Evolutionary conservation across 192 early-diverging fungal species (phyloP).

Genomic region (Linnemannia schmuckeri): DNA sequence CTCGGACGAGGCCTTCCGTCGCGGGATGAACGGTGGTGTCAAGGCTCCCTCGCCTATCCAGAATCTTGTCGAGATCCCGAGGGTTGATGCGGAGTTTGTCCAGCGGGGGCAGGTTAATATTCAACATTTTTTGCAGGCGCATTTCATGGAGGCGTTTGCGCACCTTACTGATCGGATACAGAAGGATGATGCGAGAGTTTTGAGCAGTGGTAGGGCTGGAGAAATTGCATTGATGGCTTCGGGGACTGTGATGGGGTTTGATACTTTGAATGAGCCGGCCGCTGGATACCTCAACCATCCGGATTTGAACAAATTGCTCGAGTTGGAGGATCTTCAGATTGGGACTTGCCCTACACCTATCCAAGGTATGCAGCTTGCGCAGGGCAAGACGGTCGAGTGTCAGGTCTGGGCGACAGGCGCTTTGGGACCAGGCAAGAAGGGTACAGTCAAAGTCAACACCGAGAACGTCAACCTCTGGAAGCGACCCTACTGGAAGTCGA

Average conservation of each 20-base stretch:
- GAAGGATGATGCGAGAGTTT: slow-evolving; percentile 34
- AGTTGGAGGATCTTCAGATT: slow-evolving; percentile 61
- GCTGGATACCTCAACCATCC: slow-evolving; percentile 60
- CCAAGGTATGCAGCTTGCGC: slow-evolving; percentile 61
- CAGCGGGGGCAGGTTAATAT: slow-evolving; percentile 55
- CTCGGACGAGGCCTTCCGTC: slow-evolving; percentile 41
- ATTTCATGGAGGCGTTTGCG: slow-evolving; percentile 61
- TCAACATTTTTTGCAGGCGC: slow-evolving; percentile 65
- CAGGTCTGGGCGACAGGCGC: slow-evolving; percentile 61
- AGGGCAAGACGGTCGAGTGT: slow-evolving; percentile 59
- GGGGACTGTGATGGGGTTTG: slow-evolving; percentile 63
- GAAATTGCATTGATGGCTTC: slow-evolving; percentile 21
- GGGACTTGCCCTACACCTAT: slow-evolving; percentile 65
- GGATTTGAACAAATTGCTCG: slow-evolving; percentile 57
- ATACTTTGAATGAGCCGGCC: slow-evolving; percentile 69
- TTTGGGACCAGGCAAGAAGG: slow-evolving; percentile 59
- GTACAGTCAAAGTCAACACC: slow-evolving; percentile 57
- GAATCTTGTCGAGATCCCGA: slow-evolving; percentile 35
- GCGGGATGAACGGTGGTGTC: slow-evolving; percentile 29
- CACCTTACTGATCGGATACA: slow-evolving; percentile 54
- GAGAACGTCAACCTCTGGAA: slow-evolving; percentile 41
- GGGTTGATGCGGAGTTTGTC: slow-evolving; percentile 32
- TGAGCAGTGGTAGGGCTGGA: background rate
- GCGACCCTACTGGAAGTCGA: slow-evolving; percentile 36
- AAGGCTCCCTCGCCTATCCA: slow-evolving; percentile 41